Evolutionary conservation across 179 eudicot species (phyloP).

Genomic region (Vitellaria paradoxa): DNA sequence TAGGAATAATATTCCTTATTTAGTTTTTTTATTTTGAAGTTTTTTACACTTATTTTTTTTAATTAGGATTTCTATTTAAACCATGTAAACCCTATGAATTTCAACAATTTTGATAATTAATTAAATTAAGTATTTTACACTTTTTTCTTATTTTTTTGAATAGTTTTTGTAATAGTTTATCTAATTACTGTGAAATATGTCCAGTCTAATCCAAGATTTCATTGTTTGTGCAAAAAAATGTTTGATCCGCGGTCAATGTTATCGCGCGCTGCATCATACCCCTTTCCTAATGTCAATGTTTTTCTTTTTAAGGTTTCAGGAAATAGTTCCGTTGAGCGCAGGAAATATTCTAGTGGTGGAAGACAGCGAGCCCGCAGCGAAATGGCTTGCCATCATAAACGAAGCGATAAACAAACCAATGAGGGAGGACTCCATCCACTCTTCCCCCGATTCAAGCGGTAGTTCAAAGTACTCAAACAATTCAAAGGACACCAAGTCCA

Average conservation of each 20-base stretch:
- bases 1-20: too few species aligned
- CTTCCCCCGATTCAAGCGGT: slow-evolving; percentile 27
- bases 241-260: too few species aligned
- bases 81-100: too few species aligned
- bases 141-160: background rate
- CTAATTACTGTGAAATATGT: too few species aligned
- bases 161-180: background rate
- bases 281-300: background rate
- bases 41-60: too few species aligned
- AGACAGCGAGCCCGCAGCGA: slow-evolving; percentile 91
- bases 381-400: slow-evolving; percentile 84
- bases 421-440: slow-evolving; percentile 25
- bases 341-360: slow-evolving; percentile 79
- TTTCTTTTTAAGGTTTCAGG: slow-evolving; percentile 69
- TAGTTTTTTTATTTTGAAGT: too few species aligned
- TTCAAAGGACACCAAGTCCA: slow-evolving; percentile 48
- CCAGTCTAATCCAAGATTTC: background rate
- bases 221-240: background rate
- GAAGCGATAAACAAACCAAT: slow-evolving; percentile 59
- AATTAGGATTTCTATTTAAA: too few species aligned
- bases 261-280: too few species aligned
- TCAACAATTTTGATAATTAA: too few species aligned
- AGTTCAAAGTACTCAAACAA: slow-evolving; percentile 22
- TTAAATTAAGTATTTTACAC: too few species aligned
- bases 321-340: slow-evolving; percentile 87